Conservation (phyloP, 2,329 filamentous ascomycete species). For the Botrytis squamosa region DNA sequence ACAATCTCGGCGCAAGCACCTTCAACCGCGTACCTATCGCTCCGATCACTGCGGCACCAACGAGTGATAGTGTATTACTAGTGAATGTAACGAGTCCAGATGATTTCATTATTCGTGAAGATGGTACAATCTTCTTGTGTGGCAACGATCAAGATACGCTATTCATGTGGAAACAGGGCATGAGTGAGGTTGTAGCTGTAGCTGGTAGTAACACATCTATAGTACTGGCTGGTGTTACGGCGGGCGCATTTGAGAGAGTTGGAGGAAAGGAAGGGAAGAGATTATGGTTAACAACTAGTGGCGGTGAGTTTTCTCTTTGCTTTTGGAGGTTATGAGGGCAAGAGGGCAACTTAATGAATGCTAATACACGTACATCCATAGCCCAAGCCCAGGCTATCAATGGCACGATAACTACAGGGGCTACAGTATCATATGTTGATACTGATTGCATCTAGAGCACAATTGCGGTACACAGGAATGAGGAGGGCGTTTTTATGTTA, state of each 20-base stretch:
- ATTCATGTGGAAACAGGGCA: conserved; percentile 10
- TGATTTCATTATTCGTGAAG: conserved; percentile 25
- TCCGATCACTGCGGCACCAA: not conserved
- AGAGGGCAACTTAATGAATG: not conserved
- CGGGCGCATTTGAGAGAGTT: conserved; percentile 25
- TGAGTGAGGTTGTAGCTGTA: conserved; percentile 9
- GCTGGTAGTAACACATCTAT: conserved; percentile 23
- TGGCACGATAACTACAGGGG: not conserved
- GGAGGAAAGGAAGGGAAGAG: not conserved
- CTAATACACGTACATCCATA: not conserved
- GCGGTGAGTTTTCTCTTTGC: conserved; percentile 21
- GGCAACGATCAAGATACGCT: conserved; percentile 21
- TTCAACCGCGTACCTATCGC: conserved; percentile 7
- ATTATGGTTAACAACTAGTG: conserved; percentile 27
- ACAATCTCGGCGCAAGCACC: conserved; percentile 28
- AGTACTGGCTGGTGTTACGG: conserved; percentile 25
- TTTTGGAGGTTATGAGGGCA: not conserved
- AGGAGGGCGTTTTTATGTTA: not conserved
- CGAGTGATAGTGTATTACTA: conserved; percentile 9
- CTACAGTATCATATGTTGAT: conserved; percentile 3
- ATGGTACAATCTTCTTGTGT: conserved; percentile 23
- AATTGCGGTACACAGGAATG: not conserved
- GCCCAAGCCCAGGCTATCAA: not conserved
- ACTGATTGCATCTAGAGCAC: not conserved
- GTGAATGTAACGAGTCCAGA: conserved; percentile 16